Percentiles rank a stretch among this genome's conserved stretches.
Conservation (phyloP, 164 flowering plant genomes). For the Tinospora cordifolia region DNA sequence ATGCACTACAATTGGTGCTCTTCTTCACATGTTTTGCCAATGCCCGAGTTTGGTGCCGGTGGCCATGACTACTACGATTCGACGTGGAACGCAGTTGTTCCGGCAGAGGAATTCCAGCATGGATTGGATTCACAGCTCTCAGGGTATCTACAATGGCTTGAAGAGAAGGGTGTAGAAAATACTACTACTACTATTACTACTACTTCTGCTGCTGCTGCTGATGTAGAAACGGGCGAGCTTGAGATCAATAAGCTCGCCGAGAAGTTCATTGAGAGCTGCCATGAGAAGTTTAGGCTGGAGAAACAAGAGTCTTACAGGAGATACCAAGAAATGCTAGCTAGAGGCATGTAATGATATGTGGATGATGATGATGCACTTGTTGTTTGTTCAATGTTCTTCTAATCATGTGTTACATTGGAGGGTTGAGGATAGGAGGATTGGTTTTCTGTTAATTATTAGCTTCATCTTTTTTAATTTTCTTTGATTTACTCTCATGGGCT, state of each 20-base stretch:
- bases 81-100: conserved; percentile 44
- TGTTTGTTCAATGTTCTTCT: not conserved
- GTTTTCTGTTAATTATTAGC: not conserved
- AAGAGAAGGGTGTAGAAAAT: conserved; percentile 34
- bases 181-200: conserved; percentile 7
- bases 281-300: conserved; percentile 91
- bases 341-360: conserved; percentile 71
- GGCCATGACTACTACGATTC: conserved; percentile 47
- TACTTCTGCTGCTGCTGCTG: too few relatives aligned
- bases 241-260: conserved; percentile 85
- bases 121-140: conserved; percentile 36
- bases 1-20: conserved; percentile 84
- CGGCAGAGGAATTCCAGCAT: conserved; percentile 17
- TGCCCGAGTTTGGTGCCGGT: conserved; percentile 31
- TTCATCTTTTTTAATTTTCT: conserved; percentile 1
- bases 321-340: conserved; percentile 86
- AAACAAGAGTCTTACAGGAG: conserved; percentile 87
- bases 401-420: conserved; percentile 5
- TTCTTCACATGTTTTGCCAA: conserved; percentile 51
- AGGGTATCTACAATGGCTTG: conserved; percentile 70
- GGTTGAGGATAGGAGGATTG: not conserved
- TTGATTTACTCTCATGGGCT: not conserved
- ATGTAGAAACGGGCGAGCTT: conserved; percentile 20
- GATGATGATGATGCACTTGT: not conserved
- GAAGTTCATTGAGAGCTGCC: conserved; percentile 76